A percentile compares a stretch with the other conserved stretches of the same genome.
Conservation (phyloP, 345 rosid species). For the Kandelia obovata region DNA sequence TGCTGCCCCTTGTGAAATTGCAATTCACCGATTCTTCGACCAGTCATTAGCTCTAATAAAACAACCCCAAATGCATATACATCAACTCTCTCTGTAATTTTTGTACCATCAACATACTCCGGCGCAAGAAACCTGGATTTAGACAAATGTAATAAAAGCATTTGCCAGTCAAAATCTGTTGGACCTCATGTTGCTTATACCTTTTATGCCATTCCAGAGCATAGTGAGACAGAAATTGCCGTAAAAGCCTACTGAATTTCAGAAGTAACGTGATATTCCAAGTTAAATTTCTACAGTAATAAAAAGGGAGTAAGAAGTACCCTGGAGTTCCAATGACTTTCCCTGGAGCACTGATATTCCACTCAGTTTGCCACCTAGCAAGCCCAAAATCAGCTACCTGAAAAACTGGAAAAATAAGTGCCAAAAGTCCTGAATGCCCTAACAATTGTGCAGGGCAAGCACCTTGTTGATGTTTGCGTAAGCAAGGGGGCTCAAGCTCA, state of each 20-base stretch:
- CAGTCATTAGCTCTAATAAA: slow-evolving; percentile 58
- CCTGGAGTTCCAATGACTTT: slow-evolving; percentile 52
- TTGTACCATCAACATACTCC: slow-evolving; percentile 50
- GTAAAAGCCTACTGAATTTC: background rate
- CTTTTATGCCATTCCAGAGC: too few species aligned
- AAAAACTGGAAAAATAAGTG: background rate
- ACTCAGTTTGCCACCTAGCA: slow-evolving; percentile 59
- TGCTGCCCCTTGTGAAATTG: slow-evolving; percentile 34
- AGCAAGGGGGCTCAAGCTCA: too few species aligned
- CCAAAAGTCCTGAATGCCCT: background rate
- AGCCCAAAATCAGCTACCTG: slow-evolving; percentile 80
- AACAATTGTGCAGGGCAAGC: background rate
- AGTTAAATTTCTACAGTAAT: background rate
- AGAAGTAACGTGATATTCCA: background rate
- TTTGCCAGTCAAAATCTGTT: background rate
- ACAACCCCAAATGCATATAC: slow-evolving; percentile 69
- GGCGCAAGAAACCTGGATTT: slow-evolving; percentile 59
- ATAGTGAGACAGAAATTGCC: too few species aligned
- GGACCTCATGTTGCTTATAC: background rate
- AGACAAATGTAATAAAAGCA: slow-evolving; percentile 5
- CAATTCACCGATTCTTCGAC: slow-evolving; percentile 44
- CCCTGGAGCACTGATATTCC: slow-evolving; percentile 34
- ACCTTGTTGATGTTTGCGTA: background rate
- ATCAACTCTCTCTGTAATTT: slow-evolving; percentile 47
- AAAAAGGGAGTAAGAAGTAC: slow-evolving; percentile 24